Percentiles rank a stretch among this genome's conserved stretches.
phyloP scores from a whole-genome alignment of 345 rosid genomes.

The Hibiscus mutabilis region DNA sequence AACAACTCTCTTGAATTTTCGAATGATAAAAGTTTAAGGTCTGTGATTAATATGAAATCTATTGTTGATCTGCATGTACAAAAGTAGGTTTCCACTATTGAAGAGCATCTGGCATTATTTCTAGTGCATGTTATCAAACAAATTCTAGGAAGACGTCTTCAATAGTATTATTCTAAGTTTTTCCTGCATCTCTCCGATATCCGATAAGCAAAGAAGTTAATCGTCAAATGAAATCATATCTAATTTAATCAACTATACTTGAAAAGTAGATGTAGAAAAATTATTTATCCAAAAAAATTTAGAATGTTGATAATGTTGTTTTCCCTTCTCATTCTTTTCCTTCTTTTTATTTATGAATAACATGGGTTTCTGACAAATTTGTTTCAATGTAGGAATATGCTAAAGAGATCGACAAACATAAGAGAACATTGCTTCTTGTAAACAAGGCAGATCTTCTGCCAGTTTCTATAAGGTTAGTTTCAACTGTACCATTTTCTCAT shows the following conservation, averaged over 20 bases:
- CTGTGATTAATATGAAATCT: background rate
- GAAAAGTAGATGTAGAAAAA: no score
- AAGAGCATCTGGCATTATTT: background rate
- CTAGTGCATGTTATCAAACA: background rate
- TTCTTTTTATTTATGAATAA: no score
- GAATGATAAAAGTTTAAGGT: background rate
- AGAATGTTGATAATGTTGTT: background rate
- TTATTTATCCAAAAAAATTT: background rate
- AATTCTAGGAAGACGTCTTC: constrained; percentile 6
- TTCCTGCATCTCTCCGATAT: background rate
- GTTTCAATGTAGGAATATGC: constrained; percentile 54
- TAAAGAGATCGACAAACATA: constrained; percentile 64
- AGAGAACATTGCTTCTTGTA: constrained; percentile 72
- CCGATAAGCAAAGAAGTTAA: background rate
- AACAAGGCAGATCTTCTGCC: constrained; percentile 95
- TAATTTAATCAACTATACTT: no score
- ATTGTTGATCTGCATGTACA: background rate
- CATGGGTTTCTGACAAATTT: background rate
- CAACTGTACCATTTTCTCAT: background rate
- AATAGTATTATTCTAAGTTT: background rate
- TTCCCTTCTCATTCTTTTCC: no score
- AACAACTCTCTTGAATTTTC: background rate
- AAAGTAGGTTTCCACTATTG: background rate
- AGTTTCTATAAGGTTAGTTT: constrained; percentile 51
- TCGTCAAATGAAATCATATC: no score